Evolutionary conservation across 208 protist species (phyloP), one percentile per base, ranked within the genome.

Genomic region (Wallacemonas sp.): DNA sequence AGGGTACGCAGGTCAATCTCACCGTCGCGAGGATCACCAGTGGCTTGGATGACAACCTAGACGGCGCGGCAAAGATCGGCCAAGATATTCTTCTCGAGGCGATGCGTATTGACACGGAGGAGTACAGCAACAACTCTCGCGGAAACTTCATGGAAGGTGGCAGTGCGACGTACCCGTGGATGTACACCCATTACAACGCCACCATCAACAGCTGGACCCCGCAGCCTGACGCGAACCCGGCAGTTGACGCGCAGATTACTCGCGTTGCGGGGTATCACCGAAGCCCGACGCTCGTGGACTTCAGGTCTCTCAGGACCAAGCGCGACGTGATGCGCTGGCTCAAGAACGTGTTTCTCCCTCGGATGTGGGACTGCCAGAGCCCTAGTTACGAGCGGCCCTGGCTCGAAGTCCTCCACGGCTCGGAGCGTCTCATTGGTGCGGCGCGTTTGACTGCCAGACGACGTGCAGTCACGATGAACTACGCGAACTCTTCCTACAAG

Each of bases 181-280:
- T 70, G 53, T 78, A 74, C 68, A 66, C 68, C 60, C 58, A 71
- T 55, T 78, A 73, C 65, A 68, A 78, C 64, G 61, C 55, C 0
- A 52, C 52, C 2, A 42, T 71, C 13, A 76, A 78, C 42, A 33
- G 30, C 1, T 78, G 71, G 71, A 71, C 64, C 8, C 42, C 63
- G 19, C 71, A 69, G 50, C 59, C 62, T n/a, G 44, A 79, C 36
- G 29, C 33, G 6, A 42, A 26, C 0, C 22, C 24, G 0, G 54
- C 41, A 29, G 67, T 73, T 59, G 68, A 80, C 37, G 61, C 52
- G 8, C 68, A 75, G 50, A 42, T 64, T 4, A 19, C 10, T 13
- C 68, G 62, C 12, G 52, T 74, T 30, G 54, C 60, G 2, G 24
- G 33, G 4, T 19, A 66, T 21, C 38, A 64, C 54, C 39, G 42